phyloP scores from a whole-genome alignment of 768 basidiomycete genomes.

The Suillus cothurnatus region DNA sequence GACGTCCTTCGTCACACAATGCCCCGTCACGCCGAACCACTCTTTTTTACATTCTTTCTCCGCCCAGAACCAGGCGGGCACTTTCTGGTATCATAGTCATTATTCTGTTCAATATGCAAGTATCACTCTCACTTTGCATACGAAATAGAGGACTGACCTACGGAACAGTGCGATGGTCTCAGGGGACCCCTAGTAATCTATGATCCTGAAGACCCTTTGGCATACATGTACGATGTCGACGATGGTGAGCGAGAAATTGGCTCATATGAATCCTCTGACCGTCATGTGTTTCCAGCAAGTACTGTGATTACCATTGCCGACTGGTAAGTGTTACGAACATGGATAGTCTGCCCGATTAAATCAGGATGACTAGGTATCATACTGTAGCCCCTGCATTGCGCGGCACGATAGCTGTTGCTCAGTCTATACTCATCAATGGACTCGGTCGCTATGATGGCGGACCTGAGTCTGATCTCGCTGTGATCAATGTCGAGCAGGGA shows the following conservation, averaged over 20 bases:
- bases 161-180: conserved; percentile 22
- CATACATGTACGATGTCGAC: conserved; percentile 44
- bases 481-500: conserved; percentile 35
- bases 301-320: conserved; percentile 49
- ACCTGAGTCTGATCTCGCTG: conserved; percentile 31
- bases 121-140: not conserved
- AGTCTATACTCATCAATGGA: conserved; percentile 45
- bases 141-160: not conserved
- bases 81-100: conserved; percentile 40
- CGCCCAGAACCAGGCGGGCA: conserved; percentile 24
- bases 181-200: conserved; percentile 40
- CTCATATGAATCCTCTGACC: not conserved
- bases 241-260: conserved; percentile 31
- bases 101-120: conserved; percentile 39
- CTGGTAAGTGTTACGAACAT: conserved; percentile 23
- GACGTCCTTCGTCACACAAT: conserved; percentile 35
- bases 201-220: conserved; percentile 43
- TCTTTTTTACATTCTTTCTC: conserved; percentile 28
- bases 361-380: conserved; percentile 19
- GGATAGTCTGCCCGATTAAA: not conserved
- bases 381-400: conserved; percentile 22
- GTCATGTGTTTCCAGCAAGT: conserved; percentile 18
- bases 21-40: conserved; percentile 25
- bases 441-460: conserved; percentile 38
- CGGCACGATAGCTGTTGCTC: conserved; percentile 13